Conservation (phyloP, 208 protist genomes). For the Crithidia bombi region DNA sequence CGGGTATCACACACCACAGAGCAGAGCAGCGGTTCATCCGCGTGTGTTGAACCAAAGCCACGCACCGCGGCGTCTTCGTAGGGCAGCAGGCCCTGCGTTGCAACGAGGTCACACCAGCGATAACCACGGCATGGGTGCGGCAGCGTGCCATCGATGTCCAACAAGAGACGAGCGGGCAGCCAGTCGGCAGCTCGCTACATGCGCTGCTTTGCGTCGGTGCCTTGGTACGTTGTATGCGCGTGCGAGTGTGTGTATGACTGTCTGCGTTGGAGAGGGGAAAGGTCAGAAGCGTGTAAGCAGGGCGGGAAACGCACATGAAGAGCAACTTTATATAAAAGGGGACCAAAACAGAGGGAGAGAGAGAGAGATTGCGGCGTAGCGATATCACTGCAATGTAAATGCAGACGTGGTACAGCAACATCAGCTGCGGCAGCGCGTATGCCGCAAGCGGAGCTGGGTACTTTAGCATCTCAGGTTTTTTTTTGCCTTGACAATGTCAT, state of each 20-base stretch:
- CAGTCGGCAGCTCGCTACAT: slow-evolving; percentile 1
- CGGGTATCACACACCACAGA: slow-evolving; percentile 4
- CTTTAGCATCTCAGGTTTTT: too few species aligned
- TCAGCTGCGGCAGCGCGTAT: too few species aligned
- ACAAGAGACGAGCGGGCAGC: slow-evolving; percentile 45
- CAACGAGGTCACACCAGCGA: too few species aligned
- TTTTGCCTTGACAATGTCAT: too few species aligned
- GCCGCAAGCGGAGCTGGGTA: too few species aligned
- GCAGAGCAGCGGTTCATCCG: neutral
- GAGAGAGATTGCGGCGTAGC: too few species aligned
- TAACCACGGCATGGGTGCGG: slow-evolving; percentile 12
- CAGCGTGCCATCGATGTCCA: slow-evolving; percentile 71
- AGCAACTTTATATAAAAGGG: too few species aligned
- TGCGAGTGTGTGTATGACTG: neutral
- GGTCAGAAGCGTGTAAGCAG: neutral
- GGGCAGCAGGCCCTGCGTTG: neutral
- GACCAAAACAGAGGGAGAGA: too few species aligned
- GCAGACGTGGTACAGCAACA: too few species aligned
- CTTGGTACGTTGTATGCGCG: too few species aligned
- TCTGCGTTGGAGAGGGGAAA: slow-evolving; percentile 3
- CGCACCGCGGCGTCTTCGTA: neutral
- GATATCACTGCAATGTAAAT: too few species aligned
- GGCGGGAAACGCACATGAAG: neutral
- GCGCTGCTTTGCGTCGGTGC: too few species aligned
- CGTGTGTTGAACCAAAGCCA: neutral